Base-by-base conservation (phyloP, 2,329 filamentous ascomycete genomes). In the Plenodomus lindquistii region DNA sequence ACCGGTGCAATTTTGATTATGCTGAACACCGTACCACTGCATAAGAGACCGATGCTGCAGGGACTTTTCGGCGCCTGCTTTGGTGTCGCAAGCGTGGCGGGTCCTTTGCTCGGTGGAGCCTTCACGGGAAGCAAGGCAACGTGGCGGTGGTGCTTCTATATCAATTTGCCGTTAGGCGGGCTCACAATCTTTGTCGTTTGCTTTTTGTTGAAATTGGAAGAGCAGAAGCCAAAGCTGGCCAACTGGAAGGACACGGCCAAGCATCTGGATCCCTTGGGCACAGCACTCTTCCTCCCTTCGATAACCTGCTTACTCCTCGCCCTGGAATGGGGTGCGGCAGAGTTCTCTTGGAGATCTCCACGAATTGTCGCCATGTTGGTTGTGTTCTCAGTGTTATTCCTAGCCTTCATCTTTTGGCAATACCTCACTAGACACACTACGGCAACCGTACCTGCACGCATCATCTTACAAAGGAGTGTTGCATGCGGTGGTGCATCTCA, bases 91-190 rank as follows among this genome's bases (percentile, higher is more conserved):
- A 69, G 65, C 27, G 72, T 77, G 13, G 65, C 74, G 6, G 77
- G 76, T 8, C 77, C 77, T 9, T 53, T 77, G 9, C 59, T 79
- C 0, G 76, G 73, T n/a, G 74, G 74, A 39, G 70, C 71, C 5
- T 75, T 77, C 52, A 73, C 75, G 2, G 73, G 73, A 21, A 65
- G 68, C 34, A 54, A 66, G 22, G 60, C 71, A 5, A 71, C 73
- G 1, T 78, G 77, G 76, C 57, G 76, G 37, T 78, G 75, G 75
- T 79, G 70, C 48, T 73, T 73, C 50, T 71, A 65, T 41, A 80
- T 82, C 62, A 82, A 83, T 46, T 63, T 83, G 1, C 80, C 80
- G 0, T 70, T 82, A n/a, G 77, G 77, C 17, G 74, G 63, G 3
- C 49, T 79, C 17, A 77, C 76, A 0, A 55, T 69, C 4, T 54